Evolutionary conservation across 2,329 filamentous ascomycete genomes (phyloP), one percentile per base, ranked within the genome.

Genomic region (Zopfia rhizophila): DNA sequence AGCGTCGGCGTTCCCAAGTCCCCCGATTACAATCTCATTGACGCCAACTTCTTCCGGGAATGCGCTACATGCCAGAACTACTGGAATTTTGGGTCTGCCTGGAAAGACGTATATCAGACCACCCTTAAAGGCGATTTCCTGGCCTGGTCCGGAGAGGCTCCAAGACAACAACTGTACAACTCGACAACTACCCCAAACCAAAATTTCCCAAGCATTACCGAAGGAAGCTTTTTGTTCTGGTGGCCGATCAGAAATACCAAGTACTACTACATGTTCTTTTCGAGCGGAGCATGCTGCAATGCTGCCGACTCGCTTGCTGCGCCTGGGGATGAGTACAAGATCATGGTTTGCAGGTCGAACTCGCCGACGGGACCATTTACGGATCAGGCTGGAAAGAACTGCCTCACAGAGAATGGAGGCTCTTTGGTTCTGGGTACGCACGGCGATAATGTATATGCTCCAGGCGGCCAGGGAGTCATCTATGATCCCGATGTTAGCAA

Each of bases 41-140:
- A 75, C 36, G 59, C 63, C 19, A 68, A 72, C 41, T 56, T 74
- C 27, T 72, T 81, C 48, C 52, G 54, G 17, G 60, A 56, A 23
- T 38, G 30, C 19, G 31, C 42, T 17, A 54, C 46, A 1, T 48
- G 48, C 29, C 29, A 38, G 17, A 78, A 75, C 38, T 73, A 76
- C 31, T 66, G 82, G 55, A 82, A 76, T 50, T 89, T 87, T 51
- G 86, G 85, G 12, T 85, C 82, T 13, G 88, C 85, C 73, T 89
- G 84, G 84, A 66, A 73, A 4, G 79, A 82, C 58, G 78, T 88
- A 51, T 85, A 81, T 68, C 83, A 85, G 60, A 81, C 82, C 0
- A 60, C 70, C 13, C 75, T 86, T 38, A 49, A 25, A 23, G 24
- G 28, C 6, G 45, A 53, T 17, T 29, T 35, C 7, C 24, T 50